Base-by-base conservation (phyloP, 129 eudicot genomes). In the Chrysanthemum seticuspe region DNA sequence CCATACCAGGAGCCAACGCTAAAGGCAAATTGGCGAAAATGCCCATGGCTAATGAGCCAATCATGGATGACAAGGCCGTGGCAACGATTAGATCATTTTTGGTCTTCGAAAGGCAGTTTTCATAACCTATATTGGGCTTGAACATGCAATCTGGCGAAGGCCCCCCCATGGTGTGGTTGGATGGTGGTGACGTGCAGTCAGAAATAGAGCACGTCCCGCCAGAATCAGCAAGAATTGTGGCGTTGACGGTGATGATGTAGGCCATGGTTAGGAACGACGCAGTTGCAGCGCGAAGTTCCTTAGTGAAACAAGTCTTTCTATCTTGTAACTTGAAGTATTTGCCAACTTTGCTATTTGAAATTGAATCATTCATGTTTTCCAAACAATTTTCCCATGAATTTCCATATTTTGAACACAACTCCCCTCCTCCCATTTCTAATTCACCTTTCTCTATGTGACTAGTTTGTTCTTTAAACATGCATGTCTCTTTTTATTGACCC, bases 1-100 rank as follows among this genome's bases (percentile, higher is more conserved):
- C 97, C 97, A 92, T 92, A 0, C 96, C 97, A 0, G 97, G 97
- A 51, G 97, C 97, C 77, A 89, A 56, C 13, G 83, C 97, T 29
- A 92, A 58, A 6, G 96, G 96, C 55, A 92, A 81, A 51, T 92
- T 89, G 14, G 94, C 96, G 1, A 92, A 82, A 4, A 85, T 25
- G 40, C 97, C 97, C 97, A 92, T 92, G 25, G 91, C 94, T 40
- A 89, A 65, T 10, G 94, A 92, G 1, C 96, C 97, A 31, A 92
- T 80, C 90, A 87, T 89, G 12, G 97, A 85, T 3, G 96, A 77
- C 76, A 89, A 71, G 8, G 88, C 85, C 3, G 97, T 92, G 7
- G 89, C 91, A 5, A 89, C 89, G 48, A 92, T 83, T 2, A 92
- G 94, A 74, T 92, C 97, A 21, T 68, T 80, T 62, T 86, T 92